These are phyloP conservation scores for Pichia sp. DNA, from an alignment of 1,139 yeast genomes.

Conservation along the genomic window DNA sequence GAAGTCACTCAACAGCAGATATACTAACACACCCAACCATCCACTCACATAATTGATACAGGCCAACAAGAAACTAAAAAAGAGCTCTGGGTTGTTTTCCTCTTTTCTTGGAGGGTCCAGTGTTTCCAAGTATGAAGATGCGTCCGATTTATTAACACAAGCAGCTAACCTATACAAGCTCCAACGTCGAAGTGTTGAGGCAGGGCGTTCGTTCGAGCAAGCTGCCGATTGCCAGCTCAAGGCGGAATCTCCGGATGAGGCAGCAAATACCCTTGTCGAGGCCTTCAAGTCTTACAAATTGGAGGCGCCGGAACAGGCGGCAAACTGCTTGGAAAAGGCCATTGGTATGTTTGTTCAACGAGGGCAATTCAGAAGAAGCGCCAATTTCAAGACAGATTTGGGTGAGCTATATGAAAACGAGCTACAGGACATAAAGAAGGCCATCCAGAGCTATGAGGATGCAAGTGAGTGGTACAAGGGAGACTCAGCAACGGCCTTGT, in stretches of 20 bases:
- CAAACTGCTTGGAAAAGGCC: slow-evolving; percentile 69
- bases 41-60: slow-evolving; percentile 21
- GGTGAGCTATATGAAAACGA: slow-evolving; percentile 81
- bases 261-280: slow-evolving; percentile 85
- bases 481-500: slow-evolving; percentile 88
- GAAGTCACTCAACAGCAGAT: neutral
- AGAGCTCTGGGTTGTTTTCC: slow-evolving; percentile 64
- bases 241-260: slow-evolving; percentile 82
- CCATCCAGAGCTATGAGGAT: slow-evolving; percentile 76
- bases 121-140: slow-evolving; percentile 74
- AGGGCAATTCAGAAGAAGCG: slow-evolving; percentile 96
- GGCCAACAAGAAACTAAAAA: slow-evolving; percentile 68
- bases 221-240: slow-evolving; percentile 79
- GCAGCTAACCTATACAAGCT: slow-evolving; percentile 87
- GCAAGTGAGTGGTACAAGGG: slow-evolving; percentile 96
- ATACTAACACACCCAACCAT: slow-evolving; percentile 11
- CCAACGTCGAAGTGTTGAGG: slow-evolving; percentile 59
- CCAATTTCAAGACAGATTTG: slow-evolving; percentile 86
- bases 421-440: slow-evolving; percentile 60
- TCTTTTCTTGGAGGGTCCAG: slow-evolving; percentile 68
- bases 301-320: slow-evolving; percentile 73
- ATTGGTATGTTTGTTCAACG: slow-evolving; percentile 78
- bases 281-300: slow-evolving; percentile 84
- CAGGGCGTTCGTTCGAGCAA: slow-evolving; percentile 82
- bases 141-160: slow-evolving; percentile 81